Evolutionary conservation across 371 early-diverging fungal genomes (phyloP), one percentile per base, ranked within the genome.

Genomic region (Lichtheimia hyalospora): DNA sequence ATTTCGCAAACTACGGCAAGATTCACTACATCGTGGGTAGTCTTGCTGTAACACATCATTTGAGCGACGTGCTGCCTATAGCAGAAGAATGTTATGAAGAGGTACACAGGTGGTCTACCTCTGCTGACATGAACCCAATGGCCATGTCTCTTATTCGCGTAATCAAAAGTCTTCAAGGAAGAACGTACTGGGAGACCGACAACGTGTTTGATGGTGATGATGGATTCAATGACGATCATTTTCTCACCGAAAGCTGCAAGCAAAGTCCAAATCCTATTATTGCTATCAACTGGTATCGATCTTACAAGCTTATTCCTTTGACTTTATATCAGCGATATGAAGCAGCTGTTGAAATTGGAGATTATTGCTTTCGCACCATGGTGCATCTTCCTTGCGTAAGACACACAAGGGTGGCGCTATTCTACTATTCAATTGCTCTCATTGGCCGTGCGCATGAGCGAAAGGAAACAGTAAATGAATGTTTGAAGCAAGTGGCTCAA

Each of bases 131-230:
- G 5, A 69, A 72, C 54, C 48, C 68, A 18, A n/a, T 46, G 46
- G 63, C 70, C 25, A 70, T 73, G 77, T 41, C 63, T 49, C 21
- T 83, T 51, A 69, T 80, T 3, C 71, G 66, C 25, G 71, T 64
- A 8, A 63, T 70, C 61, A 75, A 75, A 43, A 66, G 76, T 3
- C 43, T 79, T 2, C 79, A 79, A 42, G 76, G 76, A 15, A 64
- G 71, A 34, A 74, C 79, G 0, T 73, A 60, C 39, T 57, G 48
- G 10, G 28, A 61, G 3, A 53, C 60, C 18, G 40, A 71, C 0
- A 48, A 66, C 4, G 64, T 79, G 1, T 75, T 74, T 66, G 69
- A 79, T 25, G 73, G 75, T 14, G 74, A 79, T 25, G 79, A 79
- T 61, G 76, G 73, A 2, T 79, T 74, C 40, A 70, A 67, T 50